phyloP scores from a whole-genome alignment of 2,329 filamentous ascomycete species.

The Ophiostoma fasciatum region DNA sequence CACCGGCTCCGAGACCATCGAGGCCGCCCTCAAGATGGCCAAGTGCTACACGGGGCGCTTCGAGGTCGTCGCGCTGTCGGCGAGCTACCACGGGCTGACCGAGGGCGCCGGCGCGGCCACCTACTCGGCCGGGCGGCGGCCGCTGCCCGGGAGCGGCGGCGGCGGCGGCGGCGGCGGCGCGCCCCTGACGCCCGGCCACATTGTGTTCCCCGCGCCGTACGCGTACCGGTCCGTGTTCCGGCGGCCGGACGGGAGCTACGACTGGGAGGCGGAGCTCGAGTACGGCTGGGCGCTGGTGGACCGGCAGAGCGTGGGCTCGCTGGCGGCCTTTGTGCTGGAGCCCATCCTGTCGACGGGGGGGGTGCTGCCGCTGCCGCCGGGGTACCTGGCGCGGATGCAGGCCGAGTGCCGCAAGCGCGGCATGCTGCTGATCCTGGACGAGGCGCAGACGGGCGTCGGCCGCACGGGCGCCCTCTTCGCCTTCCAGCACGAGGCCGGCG shows the following conservation, averaged over 20 bases:
- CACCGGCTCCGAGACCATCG: constrained; percentile 7
- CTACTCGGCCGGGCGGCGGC: constrained; percentile 36
- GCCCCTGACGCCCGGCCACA: constrained; percentile 37
- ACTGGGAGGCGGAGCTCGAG: constrained; percentile 50
- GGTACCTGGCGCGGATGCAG: constrained; percentile 38
- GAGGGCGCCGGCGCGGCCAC: constrained; percentile 34
- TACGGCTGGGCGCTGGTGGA: constrained; percentile 49
- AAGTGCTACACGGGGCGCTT: constrained; percentile 49
- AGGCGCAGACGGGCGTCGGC: constrained; percentile 44
- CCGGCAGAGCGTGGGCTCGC: constrained; percentile 38
- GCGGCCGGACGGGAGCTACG: constrained; percentile 42
- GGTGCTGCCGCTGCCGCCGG: constrained; percentile 37
- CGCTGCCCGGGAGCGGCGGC: too few species aligned
- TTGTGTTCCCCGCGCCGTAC: constrained; percentile 44
- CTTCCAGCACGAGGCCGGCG: constrained; percentile 27
- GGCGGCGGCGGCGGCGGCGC: too few species aligned
- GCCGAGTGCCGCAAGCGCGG: constrained; percentile 35
- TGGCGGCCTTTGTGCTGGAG: constrained; percentile 49
- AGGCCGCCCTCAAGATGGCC: constrained; percentile 31
- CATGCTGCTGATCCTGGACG: constrained; percentile 45
- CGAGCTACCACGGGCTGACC: constrained; percentile 47
- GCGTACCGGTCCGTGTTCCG: constrained; percentile 47
- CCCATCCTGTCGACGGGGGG: constrained; percentile 43
- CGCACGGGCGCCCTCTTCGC: constrained; percentile 44
- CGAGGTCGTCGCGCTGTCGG: constrained; percentile 44